phyloP scores from a whole-genome alignment of 768 basidiomycete genomes.

The Nidularia pulvinata region DNA sequence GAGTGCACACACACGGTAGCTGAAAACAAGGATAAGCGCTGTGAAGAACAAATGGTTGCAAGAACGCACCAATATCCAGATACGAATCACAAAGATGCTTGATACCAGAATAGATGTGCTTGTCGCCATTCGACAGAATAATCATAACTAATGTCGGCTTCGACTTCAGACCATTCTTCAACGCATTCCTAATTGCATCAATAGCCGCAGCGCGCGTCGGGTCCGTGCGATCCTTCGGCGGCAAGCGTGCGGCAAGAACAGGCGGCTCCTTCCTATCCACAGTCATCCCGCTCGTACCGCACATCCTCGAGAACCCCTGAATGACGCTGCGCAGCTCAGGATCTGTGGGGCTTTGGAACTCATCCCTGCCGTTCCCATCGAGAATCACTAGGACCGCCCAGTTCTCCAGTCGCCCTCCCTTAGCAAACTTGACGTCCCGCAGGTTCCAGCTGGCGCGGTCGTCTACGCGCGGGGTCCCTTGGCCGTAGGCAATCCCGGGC shows the following conservation, averaged over 20 bases:
- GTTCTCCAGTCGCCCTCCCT: conserved; percentile 51
- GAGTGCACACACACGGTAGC: conserved; percentile 78
- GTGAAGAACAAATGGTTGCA: neutral
- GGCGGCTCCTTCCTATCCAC: conserved; percentile 36
- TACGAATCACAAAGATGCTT: conserved; percentile 70
- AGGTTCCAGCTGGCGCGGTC: conserved; percentile 82
- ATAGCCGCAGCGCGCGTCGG: conserved; percentile 55
- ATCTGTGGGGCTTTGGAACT: conserved; percentile 57
- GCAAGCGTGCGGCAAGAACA: conserved; percentile 41
- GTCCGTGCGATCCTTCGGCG: conserved; percentile 49
- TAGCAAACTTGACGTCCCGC: conserved; percentile 59
- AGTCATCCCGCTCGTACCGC: conserved; percentile 60
- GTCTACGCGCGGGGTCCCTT: conserved; percentile 40
- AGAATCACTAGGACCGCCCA: conserved; percentile 74
- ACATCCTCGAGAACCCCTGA: conserved; percentile 61
- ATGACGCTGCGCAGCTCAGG: conserved; percentile 46
- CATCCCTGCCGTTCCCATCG: conserved; percentile 55
- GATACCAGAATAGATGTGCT: conserved; percentile 74
- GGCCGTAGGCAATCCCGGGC: conserved; percentile 63
- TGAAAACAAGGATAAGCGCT: conserved; percentile 7
- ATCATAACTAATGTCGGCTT: conserved; percentile 64
- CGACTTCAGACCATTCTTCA: conserved; percentile 33
- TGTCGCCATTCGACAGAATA: conserved; percentile 69
- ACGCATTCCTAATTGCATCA: conserved; percentile 29
- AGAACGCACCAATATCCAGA: conserved; percentile 53